Conservation (phyloP, 23 red algal species). For the Gracilaria gracilis region DNA sequence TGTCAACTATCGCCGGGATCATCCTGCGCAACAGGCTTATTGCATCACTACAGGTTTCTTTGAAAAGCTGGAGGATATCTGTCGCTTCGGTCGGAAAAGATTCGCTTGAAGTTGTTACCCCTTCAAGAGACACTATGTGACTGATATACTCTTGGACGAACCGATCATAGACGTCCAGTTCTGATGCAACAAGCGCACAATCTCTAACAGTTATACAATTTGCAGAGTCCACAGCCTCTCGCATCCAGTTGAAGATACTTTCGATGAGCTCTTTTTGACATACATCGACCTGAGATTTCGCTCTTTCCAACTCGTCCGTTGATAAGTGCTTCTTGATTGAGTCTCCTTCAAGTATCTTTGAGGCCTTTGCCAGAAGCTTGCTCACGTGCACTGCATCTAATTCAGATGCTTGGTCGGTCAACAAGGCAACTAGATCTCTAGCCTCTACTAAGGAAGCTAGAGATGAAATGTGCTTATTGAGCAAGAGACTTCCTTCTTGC, state of each 20-base stretch:
- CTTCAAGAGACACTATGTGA: conserved; percentile 33
- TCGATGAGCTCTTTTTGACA: conserved; percentile 55
- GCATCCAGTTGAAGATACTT: conserved; percentile 57
- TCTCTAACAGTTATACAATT: conserved; percentile 44
- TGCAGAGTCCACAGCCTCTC: conserved; percentile 34
- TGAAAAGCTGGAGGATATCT: conserved; percentile 21
- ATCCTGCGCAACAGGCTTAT: conserved; percentile 19
- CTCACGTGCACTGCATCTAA: conserved; percentile 66
- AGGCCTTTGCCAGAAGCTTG: conserved; percentile 58
- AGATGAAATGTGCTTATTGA: background rate
- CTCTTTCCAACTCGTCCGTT: conserved; percentile 6
- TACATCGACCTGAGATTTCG: conserved; percentile 23
- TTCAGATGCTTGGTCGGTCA: conserved; percentile 31
- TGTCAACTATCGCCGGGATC: conserved; percentile 29
- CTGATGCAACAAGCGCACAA: conserved; percentile 52
- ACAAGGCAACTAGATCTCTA: conserved; percentile 49
- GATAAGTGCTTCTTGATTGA: conserved; percentile 21
- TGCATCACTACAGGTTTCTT: conserved; percentile 24
- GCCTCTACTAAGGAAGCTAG: conserved; percentile 44
- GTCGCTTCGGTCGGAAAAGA: background rate
- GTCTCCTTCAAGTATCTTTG: background rate
- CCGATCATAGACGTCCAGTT: conserved; percentile 35
- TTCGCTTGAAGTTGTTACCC: background rate
- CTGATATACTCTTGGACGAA: conserved; percentile 55
- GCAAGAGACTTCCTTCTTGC: background rate